phyloP scores from a whole-genome alignment of 768 basidiomycete genomes.

The Tulasnella sp. region DNA sequence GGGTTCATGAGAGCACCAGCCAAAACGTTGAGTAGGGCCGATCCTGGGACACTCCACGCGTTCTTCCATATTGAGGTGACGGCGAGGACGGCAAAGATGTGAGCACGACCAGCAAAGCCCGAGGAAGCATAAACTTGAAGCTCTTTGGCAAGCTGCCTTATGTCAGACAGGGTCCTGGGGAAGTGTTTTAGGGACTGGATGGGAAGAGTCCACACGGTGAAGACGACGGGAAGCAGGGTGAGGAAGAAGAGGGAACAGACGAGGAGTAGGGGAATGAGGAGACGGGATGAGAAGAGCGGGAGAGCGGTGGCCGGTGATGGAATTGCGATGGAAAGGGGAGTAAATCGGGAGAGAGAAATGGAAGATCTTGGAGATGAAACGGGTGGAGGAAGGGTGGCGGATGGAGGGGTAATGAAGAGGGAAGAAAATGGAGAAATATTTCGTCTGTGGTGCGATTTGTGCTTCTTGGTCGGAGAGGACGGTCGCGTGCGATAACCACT shows the following conservation, averaged over 20 bases:
- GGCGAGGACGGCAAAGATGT: slow-evolving; percentile 72
- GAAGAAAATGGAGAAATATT: slow-evolving; percentile 16
- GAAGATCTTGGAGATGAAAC: slow-evolving; percentile 42
- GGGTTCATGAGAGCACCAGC: slow-evolving; percentile 29
- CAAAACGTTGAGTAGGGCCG: slow-evolving; percentile 50
- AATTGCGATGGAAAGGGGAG: slow-evolving; percentile 30
- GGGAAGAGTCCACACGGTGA: slow-evolving; percentile 15
- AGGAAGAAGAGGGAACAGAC: slow-evolving; percentile 17
- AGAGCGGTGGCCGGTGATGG: not conserved
- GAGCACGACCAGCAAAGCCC: slow-evolving; percentile 49
- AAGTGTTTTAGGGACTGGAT: slow-evolving; percentile 31
- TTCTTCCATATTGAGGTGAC: slow-evolving; percentile 89
- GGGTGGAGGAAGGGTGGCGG: slow-evolving; percentile 35
- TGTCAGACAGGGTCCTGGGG: slow-evolving; percentile 64
- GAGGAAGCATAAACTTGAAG: slow-evolving; percentile 61
- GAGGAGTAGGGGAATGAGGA: slow-evolving; percentile 12
- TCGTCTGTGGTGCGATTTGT: not conserved
- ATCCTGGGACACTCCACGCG: slow-evolving; percentile 93
- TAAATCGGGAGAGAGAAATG: slow-evolving; percentile 48
- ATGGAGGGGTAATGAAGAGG: slow-evolving; percentile 16
- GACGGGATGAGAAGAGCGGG: not conserved
- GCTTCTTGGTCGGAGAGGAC: not conserved
- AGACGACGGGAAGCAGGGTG: slow-evolving; percentile 13
- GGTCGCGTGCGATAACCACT: slow-evolving; percentile 6
- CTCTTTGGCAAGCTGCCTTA: slow-evolving; percentile 61